A percentile compares a stretch with the other conserved stretches of the same genome.
Conservation (phyloP, 345 rosid species). For the Mallotus nudiflorus region DNA sequence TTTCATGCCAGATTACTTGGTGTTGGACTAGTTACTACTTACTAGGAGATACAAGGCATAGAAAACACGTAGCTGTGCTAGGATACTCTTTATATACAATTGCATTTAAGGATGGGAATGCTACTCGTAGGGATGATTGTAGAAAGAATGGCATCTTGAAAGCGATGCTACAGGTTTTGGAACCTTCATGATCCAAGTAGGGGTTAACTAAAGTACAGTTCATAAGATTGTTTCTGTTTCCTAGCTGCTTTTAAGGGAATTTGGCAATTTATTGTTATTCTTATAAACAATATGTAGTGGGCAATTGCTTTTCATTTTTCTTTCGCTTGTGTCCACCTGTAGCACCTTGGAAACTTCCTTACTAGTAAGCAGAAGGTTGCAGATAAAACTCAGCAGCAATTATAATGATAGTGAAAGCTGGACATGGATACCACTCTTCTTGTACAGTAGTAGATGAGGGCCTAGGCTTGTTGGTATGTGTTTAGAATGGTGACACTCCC, state of each 20-base stretch:
- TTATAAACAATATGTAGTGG: too few species aligned
- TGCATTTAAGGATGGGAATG: background rate
- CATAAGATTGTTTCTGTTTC: background rate
- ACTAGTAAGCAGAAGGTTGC: background rate
- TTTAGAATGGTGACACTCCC: too few species aligned
- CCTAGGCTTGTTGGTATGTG: too few species aligned
- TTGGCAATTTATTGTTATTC: background rate
- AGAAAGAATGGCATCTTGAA: too few species aligned
- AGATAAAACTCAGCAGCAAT: background rate
- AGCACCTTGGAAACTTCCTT: background rate
- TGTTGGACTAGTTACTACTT: background rate
- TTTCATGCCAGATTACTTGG: background rate
- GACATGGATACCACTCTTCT: too few species aligned
- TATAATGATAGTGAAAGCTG: background rate
- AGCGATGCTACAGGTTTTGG: background rate
- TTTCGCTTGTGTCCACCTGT: background rate
- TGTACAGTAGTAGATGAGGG: too few species aligned
- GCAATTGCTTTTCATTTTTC: too few species aligned
- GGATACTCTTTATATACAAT: too few species aligned
- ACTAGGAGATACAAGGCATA: background rate
- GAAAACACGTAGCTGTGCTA: background rate
- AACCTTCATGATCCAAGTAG: background rate
- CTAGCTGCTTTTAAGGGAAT: background rate
- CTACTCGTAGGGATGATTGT: background rate
- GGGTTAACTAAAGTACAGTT: background rate